These are phyloP conservation scores for Phytophthora fragariae DNA, from an alignment of 352 stramenopile species.

Conservation along the genomic window DNA sequence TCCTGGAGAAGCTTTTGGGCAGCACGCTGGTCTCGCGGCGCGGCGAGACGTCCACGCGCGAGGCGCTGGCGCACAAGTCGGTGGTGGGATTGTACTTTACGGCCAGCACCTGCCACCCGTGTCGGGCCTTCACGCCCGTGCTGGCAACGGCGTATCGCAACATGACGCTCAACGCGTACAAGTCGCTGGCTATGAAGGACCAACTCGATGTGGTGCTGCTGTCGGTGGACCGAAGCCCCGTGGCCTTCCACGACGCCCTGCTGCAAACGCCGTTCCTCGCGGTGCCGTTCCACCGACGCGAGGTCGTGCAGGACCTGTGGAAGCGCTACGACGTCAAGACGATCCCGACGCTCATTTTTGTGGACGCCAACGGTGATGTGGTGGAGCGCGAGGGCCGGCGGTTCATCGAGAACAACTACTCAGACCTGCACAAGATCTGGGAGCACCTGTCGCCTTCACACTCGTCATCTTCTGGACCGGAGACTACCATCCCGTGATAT, in stretches of 20 bases:
- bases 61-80: slow-evolving; percentile 62
- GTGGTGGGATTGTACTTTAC: slow-evolving; percentile 77
- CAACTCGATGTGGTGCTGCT: slow-evolving; percentile 71
- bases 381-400: slow-evolving; percentile 69
- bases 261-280: slow-evolving; percentile 69
- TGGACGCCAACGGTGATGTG: slow-evolving; percentile 66
- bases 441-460: slow-evolving; percentile 46
- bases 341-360: slow-evolving; percentile 75
- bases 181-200: slow-evolving; percentile 60
- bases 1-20: slow-evolving; percentile 68
- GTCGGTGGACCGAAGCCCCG: slow-evolving; percentile 62
- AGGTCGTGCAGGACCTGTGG: slow-evolving; percentile 64
- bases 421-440: slow-evolving; percentile 69
- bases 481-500: slow-evolving; percentile 39
- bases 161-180: slow-evolving; percentile 71
- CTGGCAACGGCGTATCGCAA: slow-evolving; percentile 69
- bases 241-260: slow-evolving; percentile 64
- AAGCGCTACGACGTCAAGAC: slow-evolving; percentile 77
- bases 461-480: slow-evolving; percentile 12
- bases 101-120: slow-evolving; percentile 63
- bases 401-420: slow-evolving; percentile 72
- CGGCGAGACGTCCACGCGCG: slow-evolving; percentile 54
- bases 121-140: slow-evolving; percentile 69
- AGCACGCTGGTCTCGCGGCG: slow-evolving; percentile 58
- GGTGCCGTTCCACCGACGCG: slow-evolving; percentile 58